phyloP scores from a whole-genome alignment of 495 filamentous ascomycete genomes.

The Tuber calosporum region DNA sequence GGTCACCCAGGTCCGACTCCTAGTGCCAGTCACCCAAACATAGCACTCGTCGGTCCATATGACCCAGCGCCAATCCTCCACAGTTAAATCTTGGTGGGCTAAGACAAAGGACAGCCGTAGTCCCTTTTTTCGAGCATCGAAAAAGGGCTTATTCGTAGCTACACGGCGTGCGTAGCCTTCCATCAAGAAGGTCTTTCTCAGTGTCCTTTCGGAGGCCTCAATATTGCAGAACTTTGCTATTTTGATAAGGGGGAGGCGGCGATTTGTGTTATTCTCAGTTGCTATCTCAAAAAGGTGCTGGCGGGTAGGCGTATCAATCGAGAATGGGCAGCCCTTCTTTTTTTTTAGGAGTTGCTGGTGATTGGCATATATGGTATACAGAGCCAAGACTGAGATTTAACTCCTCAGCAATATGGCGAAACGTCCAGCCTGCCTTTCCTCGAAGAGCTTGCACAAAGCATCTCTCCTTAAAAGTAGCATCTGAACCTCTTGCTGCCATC shows the following conservation, averaged over 20 bases:
- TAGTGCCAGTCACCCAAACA: no score
- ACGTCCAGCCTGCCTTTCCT: no score
- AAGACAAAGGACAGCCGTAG: neutral
- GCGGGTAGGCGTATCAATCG: neutral
- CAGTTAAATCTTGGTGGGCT: no score
- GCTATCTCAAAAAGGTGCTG: neutral
- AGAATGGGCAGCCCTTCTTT: no score
- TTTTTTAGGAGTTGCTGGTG: no score
- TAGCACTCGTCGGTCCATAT: no score
- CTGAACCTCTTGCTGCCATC: no score
- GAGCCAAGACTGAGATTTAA: neutral
- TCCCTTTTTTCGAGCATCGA: neutral
- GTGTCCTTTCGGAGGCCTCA: neutral
- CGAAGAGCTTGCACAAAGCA: no score
- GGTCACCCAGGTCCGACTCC: no score
- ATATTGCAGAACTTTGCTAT: neutral
- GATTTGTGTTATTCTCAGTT: neutral
- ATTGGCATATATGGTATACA: slow-evolving; percentile 7
- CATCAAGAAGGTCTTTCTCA: neutral
- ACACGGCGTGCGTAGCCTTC: slow-evolving; percentile 1
- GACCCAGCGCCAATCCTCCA: no score
- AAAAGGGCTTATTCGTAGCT: neutral
- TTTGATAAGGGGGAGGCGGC: neutral
- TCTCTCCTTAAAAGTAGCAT: no score
- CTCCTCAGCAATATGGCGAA: neutral